Base-by-base conservation (phyloP, 768 basidiomycete species). In the Udeniomyces megalosporus region DNA sequence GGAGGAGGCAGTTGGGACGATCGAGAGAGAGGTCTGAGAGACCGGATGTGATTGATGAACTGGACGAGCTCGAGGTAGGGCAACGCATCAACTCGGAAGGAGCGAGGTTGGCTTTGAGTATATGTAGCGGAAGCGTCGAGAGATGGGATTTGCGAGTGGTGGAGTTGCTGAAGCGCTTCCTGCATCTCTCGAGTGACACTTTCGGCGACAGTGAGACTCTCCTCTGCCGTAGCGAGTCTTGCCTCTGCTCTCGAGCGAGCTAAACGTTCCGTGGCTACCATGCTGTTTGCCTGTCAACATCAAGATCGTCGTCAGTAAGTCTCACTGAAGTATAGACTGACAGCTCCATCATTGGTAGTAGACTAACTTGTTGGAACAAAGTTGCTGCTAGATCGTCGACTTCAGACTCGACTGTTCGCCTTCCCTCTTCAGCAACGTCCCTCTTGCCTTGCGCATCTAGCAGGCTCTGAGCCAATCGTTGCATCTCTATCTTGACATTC, bases 201-300 rank as follows among this genome's bases (percentile, higher is more conserved):
- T 73, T 93, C 91, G 0, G 89, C 86, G n/a, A 82, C 80, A 67
- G 80, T 82, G 63, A 92, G 72, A 10, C 87, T 84, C 26, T 78
- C 76, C 72, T 93, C 87, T 12, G 88, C 83, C 34, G 83, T 82
- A 62, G 81, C 80, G 1, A 84, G 82, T 69, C 87, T 86, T 46
- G 83, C 78, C 69, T 90, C 74, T 80, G 77, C 86, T 84, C 65
- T 77, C 70, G 84, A 83, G 38, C 78, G 76, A 17, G 72, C 75
- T 64, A 83, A 79, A 17, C 91, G 80, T 24, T 92, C 93, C 71
- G 89, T 86, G 0, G 88, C 89, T n/a, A 97, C 93, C 95, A 99
- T 99, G 6, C 80, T 84, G 72, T 99, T 97, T 6, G 93, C 93
- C 74, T 95, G 85, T 56, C 15, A 52, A 17, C n/a, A 31, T 20